Base-by-base conservation (phyloP, 441 rosid genomes). In the Adansonia gregorii region DNA sequence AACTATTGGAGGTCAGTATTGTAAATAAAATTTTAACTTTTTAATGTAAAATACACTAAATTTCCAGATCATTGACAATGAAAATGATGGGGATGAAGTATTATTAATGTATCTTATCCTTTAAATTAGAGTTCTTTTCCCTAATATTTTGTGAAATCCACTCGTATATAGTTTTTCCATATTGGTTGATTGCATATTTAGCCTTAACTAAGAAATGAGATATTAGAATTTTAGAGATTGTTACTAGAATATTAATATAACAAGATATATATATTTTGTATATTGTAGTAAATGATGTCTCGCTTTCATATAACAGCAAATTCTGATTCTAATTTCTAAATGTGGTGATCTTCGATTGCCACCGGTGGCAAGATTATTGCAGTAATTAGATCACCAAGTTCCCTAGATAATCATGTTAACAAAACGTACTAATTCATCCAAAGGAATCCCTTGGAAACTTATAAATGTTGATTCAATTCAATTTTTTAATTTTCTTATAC, bases 21-120 rank as follows among this genome's bases (percentile, higher is more conserved):
- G 46, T n/a, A 65, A 65, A 60, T 14, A 22, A 60, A 65, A 65
- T 39, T n/a, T 65, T n/a, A 17, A 41, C 27, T 41, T 65, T 65
- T 17, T 65, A 65, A 19, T 65, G 9, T 65, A 19, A 65, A 60
- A 12, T 24, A 60, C 39, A 24, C 31, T 8, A 8, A 48, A 2
- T 12, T 11, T 52, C 3, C 27, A 24, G 19, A 54, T 55, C 35
- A 63, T 67, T 45, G 72, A 45, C 35, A 45, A 41, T 45, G 72
- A 11, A 67, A 67, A 45, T 19, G 35, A 19, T 7, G 22, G 20
- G 35, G 72, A 67, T 45, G 72, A 45, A 67, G 8, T 45, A 10
- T 67, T 67, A 45, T 67, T 67, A 24, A 67, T 67, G 35, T 43
- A 67, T 20, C 9, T 43, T 67, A 43, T 67, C 69, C 9, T 19